Evolutionary conservation across 192 early-diverging fungal species (phyloP), one percentile per base, ranked within the genome.

Genomic region (Umbelopsis isabellina): DNA sequence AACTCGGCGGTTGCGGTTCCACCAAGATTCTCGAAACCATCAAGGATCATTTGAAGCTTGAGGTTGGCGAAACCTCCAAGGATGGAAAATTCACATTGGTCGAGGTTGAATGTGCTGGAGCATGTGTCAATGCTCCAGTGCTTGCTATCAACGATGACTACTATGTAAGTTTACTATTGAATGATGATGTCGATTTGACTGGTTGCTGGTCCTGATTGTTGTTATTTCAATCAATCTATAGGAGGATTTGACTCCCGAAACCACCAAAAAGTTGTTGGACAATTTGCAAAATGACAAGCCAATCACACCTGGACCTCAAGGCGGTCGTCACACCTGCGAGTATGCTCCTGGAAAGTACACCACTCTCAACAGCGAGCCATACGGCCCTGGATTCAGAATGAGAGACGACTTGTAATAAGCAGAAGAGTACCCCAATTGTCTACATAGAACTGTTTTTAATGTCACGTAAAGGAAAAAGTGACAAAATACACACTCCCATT

Each of bases 91-190:
- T 99, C 78, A 99, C 98, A 23, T 83, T 99, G 53, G 97, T 98
- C n/a, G 98, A 99, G 79, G 98, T 99, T 25, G 98, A 99, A 82
- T 99, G 98, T 73, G 98, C 98, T 33, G 98, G 96, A 65, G 98
- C 98, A 18, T 99, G 98, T 77, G 90, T 96, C 65, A 99, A 99
- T 72, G 96, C 97, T 15, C 98, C 97, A 3, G 97, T 99, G 6
- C 82, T 99, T 76, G 95, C 98, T 48, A 89, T 98, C 66, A 98
- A 98, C 81, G 97, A 98, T 67, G 97, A 98, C 70, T 98, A 98
- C 81, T 98, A 92, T 81, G 90, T 91, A 82, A 46, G 88, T 78
- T 41, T 46, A 10, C 25, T 2, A 47, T 33, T 58, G 21, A 41
- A 41, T 35, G 20, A 4, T 58, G 11, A 30, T 22, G 21, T 3